Evolutionary conservation across 768 basidiomycete genomes (phyloP), one percentile per base, ranked within the genome.

Genomic region (Amanita exitialis): DNA sequence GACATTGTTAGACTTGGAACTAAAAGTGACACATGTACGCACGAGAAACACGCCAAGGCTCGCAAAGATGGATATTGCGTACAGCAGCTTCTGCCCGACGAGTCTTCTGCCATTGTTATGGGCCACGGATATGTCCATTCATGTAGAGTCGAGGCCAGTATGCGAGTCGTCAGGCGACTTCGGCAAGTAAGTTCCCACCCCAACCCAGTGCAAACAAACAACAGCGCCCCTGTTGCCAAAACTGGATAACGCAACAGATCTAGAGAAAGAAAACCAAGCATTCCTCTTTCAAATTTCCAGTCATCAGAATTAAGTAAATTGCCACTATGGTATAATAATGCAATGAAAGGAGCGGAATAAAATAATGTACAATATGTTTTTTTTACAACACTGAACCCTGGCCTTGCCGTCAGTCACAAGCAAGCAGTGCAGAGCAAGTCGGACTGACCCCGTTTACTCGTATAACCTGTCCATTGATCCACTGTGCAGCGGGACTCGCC

Each of bases 31-130:
- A 42, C 15, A 62, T 56, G 8, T 9, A 73, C 82, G 55, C 56
- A 87, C 86, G 52, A 87, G 71, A 59, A 87, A 87, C 20, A 87
- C 85, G 46, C 86, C 85, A 32, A 88, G 67, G 65, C 83, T 85
- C 49, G 83, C 83, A 56, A 88, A 88, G 39, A 82, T 66, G 32
- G 86, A 84, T 52, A 86, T 79, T 9, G 79, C 75, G 60, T 86
- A 86, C 44, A 88, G 73, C 1, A 88, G 69, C 13, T 77, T 73
- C 56, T 82, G 78, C 49, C 84, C 85, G 18, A 87, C 83, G 23
- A 86, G 78, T 68, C 73, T 75, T 9, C 30, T 30, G 48, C 70
- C 69, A 49, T 65, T 60, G 54, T 35, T 69, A 43, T 54, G 60
- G 57, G 56, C 70, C 59, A 61, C 55, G 63, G 42, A 52, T 10